Conservation (phyloP, 805 yeast species). For the Candida koratica region DNA sequence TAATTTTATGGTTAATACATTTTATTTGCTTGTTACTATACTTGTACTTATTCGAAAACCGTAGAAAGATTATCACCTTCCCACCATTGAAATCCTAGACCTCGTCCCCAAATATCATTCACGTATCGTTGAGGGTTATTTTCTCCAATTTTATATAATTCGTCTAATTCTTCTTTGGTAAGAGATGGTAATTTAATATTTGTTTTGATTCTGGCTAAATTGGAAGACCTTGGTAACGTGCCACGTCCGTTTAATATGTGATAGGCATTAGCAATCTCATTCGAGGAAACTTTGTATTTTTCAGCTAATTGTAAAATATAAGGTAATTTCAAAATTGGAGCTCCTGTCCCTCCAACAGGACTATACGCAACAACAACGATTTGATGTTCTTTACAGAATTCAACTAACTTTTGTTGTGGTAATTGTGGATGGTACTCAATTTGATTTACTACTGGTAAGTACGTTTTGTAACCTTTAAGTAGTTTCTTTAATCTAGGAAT, state of each 20-base stretch:
- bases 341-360: slow-evolving; percentile 63
- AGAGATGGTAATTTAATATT: slow-evolving; percentile 34
- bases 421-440: slow-evolving; percentile 36
- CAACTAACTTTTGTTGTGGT: slow-evolving; percentile 39
- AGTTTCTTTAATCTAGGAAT: slow-evolving; percentile 25
- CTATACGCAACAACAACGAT: slow-evolving; percentile 52
- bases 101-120: slow-evolving; percentile 35
- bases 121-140: slow-evolving; percentile 29
- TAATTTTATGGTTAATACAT: no score
- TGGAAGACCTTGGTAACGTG: slow-evolving; percentile 68
- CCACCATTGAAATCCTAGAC: slow-evolving; percentile 37
- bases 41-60: slow-evolving; percentile 1
- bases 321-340: slow-evolving; percentile 56
- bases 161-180: slow-evolving; percentile 32
- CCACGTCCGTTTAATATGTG: slow-evolving; percentile 56
- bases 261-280: slow-evolving; percentile 60
- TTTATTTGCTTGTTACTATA: no score
- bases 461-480: slow-evolving; percentile 21
- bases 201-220: slow-evolving; percentile 53
- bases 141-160: slow-evolving; percentile 29
- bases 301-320: slow-evolving; percentile 50
- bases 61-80: slow-evolving; percentile 40
- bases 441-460: slow-evolving; percentile 31
- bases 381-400: slow-evolving; percentile 32
- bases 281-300: slow-evolving; percentile 50